Percentiles rank a stretch among this genome's conserved stretches.
These are phyloP conservation scores for Solanum okadae DNA, from an alignment of 257 asterid genomes.

Conservation along the genomic window DNA sequence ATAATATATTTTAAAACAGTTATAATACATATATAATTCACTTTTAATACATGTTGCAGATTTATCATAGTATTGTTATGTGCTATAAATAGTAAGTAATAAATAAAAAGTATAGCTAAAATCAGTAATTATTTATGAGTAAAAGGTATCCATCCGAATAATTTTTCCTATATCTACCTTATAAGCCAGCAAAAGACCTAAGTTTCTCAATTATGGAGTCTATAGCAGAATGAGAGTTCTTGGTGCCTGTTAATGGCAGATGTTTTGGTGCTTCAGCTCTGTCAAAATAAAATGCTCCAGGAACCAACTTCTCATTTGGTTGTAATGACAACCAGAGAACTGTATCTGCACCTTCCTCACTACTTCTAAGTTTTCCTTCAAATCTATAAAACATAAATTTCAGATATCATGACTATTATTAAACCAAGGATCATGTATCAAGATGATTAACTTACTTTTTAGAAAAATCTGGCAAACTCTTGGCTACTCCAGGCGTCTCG, in stretches of 20 bases:
- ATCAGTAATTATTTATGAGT: too few relatives aligned
- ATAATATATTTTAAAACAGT: too few relatives aligned
- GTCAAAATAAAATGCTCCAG: slow-evolving; percentile 73
- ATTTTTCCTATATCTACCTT: neutral
- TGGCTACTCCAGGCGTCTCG: slow-evolving; percentile 90
- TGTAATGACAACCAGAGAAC: slow-evolving; percentile 79
- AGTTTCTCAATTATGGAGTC: slow-evolving; percentile 46
- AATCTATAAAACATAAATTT: slow-evolving; percentile 27
- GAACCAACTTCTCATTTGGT: slow-evolving; percentile 60
- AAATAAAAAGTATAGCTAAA: too few relatives aligned
- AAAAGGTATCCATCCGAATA: too few relatives aligned
- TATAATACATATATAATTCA: too few relatives aligned
- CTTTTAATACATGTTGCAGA: too few relatives aligned
- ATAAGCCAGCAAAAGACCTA: slow-evolving; percentile 24
- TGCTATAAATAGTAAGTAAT: too few relatives aligned
- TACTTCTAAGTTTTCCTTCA: slow-evolving; percentile 72
- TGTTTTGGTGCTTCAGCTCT: slow-evolving; percentile 78
- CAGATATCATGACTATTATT: neutral
- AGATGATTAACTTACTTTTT: slow-evolving; percentile 33
- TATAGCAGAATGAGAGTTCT: slow-evolving; percentile 47
- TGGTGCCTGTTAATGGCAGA: slow-evolving; percentile 57
- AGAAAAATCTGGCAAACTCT: slow-evolving; percentile 59
- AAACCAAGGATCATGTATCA: neutral
- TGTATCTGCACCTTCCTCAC: slow-evolving; percentile 86
- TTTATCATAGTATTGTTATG: too few relatives aligned